Evolutionary conservation across 2,329 filamentous ascomycete species (phyloP).

Genomic region (Curvularia hawaiiensis): DNA sequence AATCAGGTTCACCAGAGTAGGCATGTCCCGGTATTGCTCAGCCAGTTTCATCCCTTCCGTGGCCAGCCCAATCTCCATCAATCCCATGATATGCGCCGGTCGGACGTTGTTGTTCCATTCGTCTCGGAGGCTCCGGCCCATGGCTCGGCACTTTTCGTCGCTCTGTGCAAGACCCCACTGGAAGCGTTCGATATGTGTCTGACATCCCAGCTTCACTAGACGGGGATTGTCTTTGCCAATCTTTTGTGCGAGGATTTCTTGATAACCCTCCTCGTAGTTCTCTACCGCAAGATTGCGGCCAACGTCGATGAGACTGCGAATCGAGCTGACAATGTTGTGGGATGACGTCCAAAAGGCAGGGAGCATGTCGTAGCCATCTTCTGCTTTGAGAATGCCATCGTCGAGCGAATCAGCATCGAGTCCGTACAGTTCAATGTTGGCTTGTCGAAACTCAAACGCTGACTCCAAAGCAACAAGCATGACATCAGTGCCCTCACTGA

Average conservation of each 20-base stretch:
- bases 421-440: slow-evolving; percentile 74
- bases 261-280: slow-evolving; percentile 45
- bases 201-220: slow-evolving; percentile 63
- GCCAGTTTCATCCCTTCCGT: slow-evolving; percentile 64
- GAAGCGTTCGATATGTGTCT: slow-evolving; percentile 64
- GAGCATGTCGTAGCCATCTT: slow-evolving; percentile 68
- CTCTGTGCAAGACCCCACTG: slow-evolving; percentile 62
- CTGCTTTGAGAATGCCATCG: slow-evolving; percentile 50
- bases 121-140: slow-evolving; percentile 55
- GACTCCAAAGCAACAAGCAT: slow-evolving; percentile 68
- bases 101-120: slow-evolving; percentile 49
- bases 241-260: slow-evolving; percentile 52
- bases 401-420: slow-evolving; percentile 67
- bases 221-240: slow-evolving; percentile 50
- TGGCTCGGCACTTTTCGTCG: slow-evolving; percentile 54
- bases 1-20: slow-evolving; percentile 62
- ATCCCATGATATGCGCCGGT: slow-evolving; percentile 48
- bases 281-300: slow-evolving; percentile 49
- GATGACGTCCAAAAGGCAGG: slow-evolving; percentile 87
- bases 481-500: slow-evolving; percentile 75
- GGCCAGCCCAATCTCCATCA: slow-evolving; percentile 58
- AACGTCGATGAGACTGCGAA: slow-evolving; percentile 47
- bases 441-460: slow-evolving; percentile 72
- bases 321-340: slow-evolving; percentile 50
- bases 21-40: slow-evolving; percentile 67